Percentiles rank a stretch among this genome's conserved stretches.
phyloP scores from a whole-genome alignment of 805 yeast species.

The Nakazawaea anatomiae region DNA sequence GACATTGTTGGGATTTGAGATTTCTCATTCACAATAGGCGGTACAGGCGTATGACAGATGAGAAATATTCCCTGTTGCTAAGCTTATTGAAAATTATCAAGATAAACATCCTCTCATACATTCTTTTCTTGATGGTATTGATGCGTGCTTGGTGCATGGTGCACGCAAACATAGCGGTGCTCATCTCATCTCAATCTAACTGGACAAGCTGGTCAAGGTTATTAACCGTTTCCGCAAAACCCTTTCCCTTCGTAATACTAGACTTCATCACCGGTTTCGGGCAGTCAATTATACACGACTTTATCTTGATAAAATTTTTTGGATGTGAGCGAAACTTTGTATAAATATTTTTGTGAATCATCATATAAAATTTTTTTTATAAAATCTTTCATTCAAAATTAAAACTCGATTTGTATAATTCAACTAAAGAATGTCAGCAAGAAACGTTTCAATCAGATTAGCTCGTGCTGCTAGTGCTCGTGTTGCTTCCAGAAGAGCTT shows the following conservation, averaged over 20 bases:
- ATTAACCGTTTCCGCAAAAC: too few relatives aligned
- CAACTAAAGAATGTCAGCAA: constrained; percentile 25
- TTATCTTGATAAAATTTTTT: not conserved
- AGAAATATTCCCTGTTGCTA: too few relatives aligned
- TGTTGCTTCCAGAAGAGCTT: constrained; percentile 52
- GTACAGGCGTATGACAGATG: too few relatives aligned
- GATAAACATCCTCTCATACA: too few relatives aligned
- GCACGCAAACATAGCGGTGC: not conserved
- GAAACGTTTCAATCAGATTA: constrained; percentile 44
- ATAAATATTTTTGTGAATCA: not conserved
- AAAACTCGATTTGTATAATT: not conserved
- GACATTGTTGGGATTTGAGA: too few relatives aligned
- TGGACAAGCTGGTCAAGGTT: too few relatives aligned
- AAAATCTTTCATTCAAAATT: not conserved
- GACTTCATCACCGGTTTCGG: not conserved
- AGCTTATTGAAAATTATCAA: too few relatives aligned
- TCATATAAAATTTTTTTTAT: not conserved
- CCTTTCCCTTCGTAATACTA: too few relatives aligned
- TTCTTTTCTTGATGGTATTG: too few relatives aligned
- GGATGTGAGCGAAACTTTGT: not conserved
- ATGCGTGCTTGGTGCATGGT: too few relatives aligned
- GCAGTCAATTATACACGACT: not conserved
- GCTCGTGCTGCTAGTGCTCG: constrained; percentile 39
- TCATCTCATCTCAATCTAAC: not conserved
- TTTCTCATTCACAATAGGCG: too few relatives aligned